Percentiles rank a stretch among this genome's conserved stretches.
Evolutionary conservation across 306 rosid species (phyloP).

Genomic region (Fragaria iinumae): DNA sequence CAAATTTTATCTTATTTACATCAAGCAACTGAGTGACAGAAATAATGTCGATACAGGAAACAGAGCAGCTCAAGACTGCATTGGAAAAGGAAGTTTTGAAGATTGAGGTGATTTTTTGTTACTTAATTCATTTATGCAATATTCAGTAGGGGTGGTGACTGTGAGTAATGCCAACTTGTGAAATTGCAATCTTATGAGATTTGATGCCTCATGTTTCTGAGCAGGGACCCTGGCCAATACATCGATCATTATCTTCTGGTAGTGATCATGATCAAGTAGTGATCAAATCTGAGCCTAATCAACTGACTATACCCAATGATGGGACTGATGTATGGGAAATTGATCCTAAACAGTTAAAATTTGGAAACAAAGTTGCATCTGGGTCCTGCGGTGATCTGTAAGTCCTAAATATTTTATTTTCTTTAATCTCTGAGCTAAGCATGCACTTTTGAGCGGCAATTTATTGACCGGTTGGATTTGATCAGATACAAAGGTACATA

Average conservation of each 20-base stretch:
- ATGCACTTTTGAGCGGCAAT: conserved; percentile 12
- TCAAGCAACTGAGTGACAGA: conserved; percentile 7
- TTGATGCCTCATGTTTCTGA: conserved; percentile 25
- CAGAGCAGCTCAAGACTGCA: conserved; percentile 63
- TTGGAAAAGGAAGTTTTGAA: conserved; percentile 61
- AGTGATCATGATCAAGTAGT: conserved; percentile 43
- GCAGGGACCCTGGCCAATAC: conserved; percentile 60
- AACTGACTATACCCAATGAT: conserved; percentile 75
- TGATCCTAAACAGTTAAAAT: conserved; percentile 69
- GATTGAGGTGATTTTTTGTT: conserved; percentile 61
- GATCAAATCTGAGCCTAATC: conserved; percentile 55
- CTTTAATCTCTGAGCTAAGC: neutral
- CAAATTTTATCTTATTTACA: neutral
- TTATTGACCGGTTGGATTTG: conserved; percentile 26
- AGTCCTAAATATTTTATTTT: conserved; percentile 35
- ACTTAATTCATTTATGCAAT: conserved; percentile 7
- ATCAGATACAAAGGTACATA: conserved; percentile 87
- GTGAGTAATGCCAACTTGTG: neutral
- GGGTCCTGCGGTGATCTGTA: conserved; percentile 96
- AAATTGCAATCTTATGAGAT: conserved; percentile 4
- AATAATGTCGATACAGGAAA: conserved; percentile 65
- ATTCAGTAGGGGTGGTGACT: neutral
- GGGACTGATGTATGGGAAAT: conserved; percentile 98
- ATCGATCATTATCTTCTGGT: conserved; percentile 47
- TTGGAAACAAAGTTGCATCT: conserved; percentile 79